Percentiles rank a stretch among this genome's conserved stretches.
Conservation (phyloP, 1,139 yeast genomes). For the Blastobotrys apis region DNA sequence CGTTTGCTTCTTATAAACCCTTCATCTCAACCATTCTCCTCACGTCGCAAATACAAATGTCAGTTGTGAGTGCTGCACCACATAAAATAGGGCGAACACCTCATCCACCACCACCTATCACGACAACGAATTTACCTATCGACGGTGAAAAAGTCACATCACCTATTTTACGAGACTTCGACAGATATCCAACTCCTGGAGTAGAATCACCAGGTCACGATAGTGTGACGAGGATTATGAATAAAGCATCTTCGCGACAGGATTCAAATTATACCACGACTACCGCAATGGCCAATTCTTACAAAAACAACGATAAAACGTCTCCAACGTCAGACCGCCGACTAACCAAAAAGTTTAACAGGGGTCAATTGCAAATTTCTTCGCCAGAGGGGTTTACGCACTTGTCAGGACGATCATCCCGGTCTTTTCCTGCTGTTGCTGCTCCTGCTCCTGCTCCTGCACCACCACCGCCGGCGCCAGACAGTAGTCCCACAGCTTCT, state of each 20-base stretch:
- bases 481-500: background rate
- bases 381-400: constrained; percentile 19
- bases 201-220: constrained; percentile 1
- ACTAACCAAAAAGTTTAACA: constrained; percentile 7
- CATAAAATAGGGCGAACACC: constrained; percentile 3
- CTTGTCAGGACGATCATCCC: constrained; percentile 15
- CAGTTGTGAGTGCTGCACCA: constrained; percentile 5
- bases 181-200: constrained; percentile 14
- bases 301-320: background rate
- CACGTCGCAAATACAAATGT: no score
- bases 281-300: background rate
- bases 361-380: constrained; percentile 16
- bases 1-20: no score
- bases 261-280: background rate
- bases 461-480: background rate
- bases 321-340: constrained; percentile 5
- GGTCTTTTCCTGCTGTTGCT: no score
- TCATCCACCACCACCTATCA: background rate
- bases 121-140: background rate
- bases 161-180: constrained; percentile 17
- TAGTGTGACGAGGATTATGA: constrained; percentile 15
- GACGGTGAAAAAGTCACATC: constrained; percentile 7
- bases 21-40: no score
- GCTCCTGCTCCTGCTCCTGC: background rate
- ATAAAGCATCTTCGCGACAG: constrained; percentile 1